phyloP scores from a whole-genome alignment of 202 grass and related monocot species.

The Zizania palustris region DNA sequence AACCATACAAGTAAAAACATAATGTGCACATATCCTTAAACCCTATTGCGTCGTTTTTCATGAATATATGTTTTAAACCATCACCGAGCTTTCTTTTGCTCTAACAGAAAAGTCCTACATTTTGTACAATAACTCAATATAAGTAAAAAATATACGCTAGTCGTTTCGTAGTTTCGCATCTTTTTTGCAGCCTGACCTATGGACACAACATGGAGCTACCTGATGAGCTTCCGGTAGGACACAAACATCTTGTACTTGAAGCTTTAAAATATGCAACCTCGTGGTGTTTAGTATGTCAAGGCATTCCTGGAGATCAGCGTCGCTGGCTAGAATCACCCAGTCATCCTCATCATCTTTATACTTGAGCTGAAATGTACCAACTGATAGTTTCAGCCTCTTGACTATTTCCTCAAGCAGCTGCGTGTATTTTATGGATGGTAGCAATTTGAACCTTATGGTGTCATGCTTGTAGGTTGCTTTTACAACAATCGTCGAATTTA shows the following conservation, averaged over 20 bases:
- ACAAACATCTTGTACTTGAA: conserved; percentile 58
- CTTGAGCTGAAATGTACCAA: conserved; percentile 58
- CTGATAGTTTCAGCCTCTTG: conserved; percentile 55
- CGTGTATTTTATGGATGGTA: conserved; percentile 37
- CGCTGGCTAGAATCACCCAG: conserved; percentile 55
- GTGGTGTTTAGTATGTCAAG: conserved; percentile 48
- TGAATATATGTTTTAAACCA: conserved; percentile 1
- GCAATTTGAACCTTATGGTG: conserved; percentile 53
- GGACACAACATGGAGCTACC: conserved; percentile 35
- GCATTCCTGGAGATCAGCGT: conserved; percentile 63
- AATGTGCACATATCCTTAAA: neutral
- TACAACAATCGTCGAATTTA: conserved; percentile 25
- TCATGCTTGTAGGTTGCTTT: conserved; percentile 68
- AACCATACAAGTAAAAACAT: neutral
- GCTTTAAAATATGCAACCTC: conserved; percentile 26
- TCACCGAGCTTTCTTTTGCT: neutral
- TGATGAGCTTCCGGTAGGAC: conserved; percentile 35
- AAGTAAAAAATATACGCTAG: neutral
- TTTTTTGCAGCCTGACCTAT: conserved; percentile 10
- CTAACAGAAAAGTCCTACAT: neutral
- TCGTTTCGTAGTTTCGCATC: neutral
- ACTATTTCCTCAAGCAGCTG: conserved; percentile 53
- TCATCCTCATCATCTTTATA: conserved; percentile 70
- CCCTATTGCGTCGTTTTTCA: neutral
- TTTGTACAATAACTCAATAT: neutral